Evolutionary conservation across 1,284 basidiomycete genomes (phyloP).

Genomic region (Ganoderma meredithae): DNA sequence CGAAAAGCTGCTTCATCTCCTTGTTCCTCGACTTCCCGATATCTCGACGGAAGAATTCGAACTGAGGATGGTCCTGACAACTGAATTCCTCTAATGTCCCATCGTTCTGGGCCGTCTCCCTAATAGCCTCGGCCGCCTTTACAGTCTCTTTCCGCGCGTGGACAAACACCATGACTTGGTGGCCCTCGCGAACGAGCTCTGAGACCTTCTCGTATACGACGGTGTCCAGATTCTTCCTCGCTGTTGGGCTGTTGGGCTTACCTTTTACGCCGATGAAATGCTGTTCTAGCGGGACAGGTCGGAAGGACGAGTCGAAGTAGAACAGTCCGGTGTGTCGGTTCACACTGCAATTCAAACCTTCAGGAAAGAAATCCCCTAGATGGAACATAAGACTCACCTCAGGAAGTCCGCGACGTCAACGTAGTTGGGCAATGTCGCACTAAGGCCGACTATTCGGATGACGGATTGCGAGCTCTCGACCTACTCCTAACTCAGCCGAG

Average conservation of each 20-base stretch:
- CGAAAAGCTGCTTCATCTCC: slow-evolving; percentile 97
- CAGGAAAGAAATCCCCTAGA: background rate
- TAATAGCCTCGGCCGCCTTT: slow-evolving; percentile 87
- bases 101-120: slow-evolving; percentile 82
- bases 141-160: slow-evolving; percentile 99
- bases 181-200: slow-evolving; percentile 84
- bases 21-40: slow-evolving; percentile 88
- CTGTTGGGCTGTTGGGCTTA: slow-evolving; percentile 80
- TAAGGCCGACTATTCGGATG: slow-evolving; percentile 98
- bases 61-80: slow-evolving; percentile 82
- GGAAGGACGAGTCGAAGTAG: slow-evolving; percentile 98
- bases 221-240: slow-evolving; percentile 89
- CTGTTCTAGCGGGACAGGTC: slow-evolving; percentile 96
- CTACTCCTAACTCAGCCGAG: slow-evolving; percentile 46
- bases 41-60: slow-evolving; percentile 78
- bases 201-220: slow-evolving; percentile 93
- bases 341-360: slow-evolving; percentile 59
- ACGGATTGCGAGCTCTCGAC: slow-evolving; percentile 97
- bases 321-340: slow-evolving; percentile 93
- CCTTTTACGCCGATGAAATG: slow-evolving; percentile 97
- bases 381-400: slow-evolving; percentile 54
- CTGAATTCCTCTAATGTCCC: slow-evolving; percentile 82
- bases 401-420: slow-evolving; percentile 97
- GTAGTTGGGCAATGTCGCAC: slow-evolving; percentile 98
- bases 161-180: slow-evolving; percentile 99